Base-by-base conservation (phyloP, 192 early-diverging fungal genomes). In the Backusella parvicylindrica region DNA sequence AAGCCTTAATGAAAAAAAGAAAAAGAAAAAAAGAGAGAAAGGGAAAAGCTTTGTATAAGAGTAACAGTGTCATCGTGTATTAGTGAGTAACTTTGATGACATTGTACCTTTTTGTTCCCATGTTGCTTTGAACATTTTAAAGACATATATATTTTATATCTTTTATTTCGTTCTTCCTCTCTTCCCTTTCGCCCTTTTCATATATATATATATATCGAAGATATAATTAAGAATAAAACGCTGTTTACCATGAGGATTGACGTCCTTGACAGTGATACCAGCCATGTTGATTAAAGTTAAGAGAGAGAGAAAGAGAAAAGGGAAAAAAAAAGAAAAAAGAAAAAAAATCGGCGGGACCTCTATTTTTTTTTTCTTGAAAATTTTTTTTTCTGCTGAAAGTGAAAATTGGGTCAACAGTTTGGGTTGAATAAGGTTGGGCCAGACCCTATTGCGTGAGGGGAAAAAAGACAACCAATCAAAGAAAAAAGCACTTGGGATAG, bases 181-280 rank as follows among this genome's bases (percentile, higher is more conserved):
- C 18, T 47, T 47, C 43, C 43, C 18, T 47, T 47, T 47, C n/a
- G n/a, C 43, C 43, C 43, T 18, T 18, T 47, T 47, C n/a, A n/a
- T n/a, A n/a, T n/a, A n/a, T n/a, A n/a, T n/a, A 47, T 47, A 65
- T 65, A 47, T n/a, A 47, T 18, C 16, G 8, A 5, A 41, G 12
- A 47, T 13, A 41, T 13, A 6, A 47, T n/a, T 18, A 5, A 6
- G 18, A 47, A 65, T 65, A 18, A 65, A 33, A 33, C 31, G 35
- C 16, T 67, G 35, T 69, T 69, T 69, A 69, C 68, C 68, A 37
- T 69, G 68, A 69, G 68, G 38, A 37, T 69, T 69, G 35, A 69
- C 68, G 40, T 69, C 68, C 68, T 69, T 69, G 37, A 69, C 68
- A 69, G 68, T 69, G 68, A 69, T 69, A 69, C 68, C 68, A 69